Evolutionary conservation across 805 yeast genomes (phyloP).

Genomic region (Metschnikowia corniflorae): DNA sequence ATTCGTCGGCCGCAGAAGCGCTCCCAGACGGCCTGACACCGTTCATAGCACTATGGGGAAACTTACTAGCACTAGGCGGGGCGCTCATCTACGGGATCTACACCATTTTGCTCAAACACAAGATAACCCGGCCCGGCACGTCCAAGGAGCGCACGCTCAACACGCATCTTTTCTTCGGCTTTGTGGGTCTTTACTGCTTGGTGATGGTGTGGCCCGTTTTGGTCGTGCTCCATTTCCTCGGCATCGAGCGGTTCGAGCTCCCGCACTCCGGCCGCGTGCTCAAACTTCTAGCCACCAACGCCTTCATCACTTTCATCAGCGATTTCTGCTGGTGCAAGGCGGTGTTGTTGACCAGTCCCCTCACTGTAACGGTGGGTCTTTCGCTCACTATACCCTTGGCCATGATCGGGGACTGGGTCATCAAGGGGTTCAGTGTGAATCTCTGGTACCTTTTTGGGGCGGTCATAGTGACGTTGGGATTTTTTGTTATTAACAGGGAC

Average conservation of each 20-base stretch:
- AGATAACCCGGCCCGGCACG: constrained; percentile 42
- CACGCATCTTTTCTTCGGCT: constrained; percentile 88
- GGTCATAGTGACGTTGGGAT: constrained; percentile 70
- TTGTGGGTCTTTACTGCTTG: constrained; percentile 83
- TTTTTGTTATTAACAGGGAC: constrained; percentile 75
- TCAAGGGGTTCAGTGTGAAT: constrained; percentile 62
- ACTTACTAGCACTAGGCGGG: constrained; percentile 73
- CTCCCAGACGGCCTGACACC: constrained; percentile 13
- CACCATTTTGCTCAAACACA: constrained; percentile 75
- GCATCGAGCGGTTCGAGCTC: constrained; percentile 66
- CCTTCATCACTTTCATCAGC: constrained; percentile 74
- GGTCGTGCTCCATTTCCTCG: constrained; percentile 56
- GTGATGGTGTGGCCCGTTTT: constrained; percentile 80
- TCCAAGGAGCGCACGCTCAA: constrained; percentile 72
- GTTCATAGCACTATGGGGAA: constrained; percentile 54
- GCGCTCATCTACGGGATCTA: constrained; percentile 91
- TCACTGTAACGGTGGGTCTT: constrained; percentile 93
- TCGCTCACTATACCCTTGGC: constrained; percentile 90
- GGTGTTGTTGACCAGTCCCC: constrained; percentile 86
- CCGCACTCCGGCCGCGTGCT: constrained; percentile 57
- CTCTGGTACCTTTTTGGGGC: constrained; percentile 76
- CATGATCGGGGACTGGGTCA: constrained; percentile 80
- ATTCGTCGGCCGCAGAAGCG: constrained; percentile 32
- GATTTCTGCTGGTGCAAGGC: constrained; percentile 97
- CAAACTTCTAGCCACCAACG: constrained; percentile 57